phyloP scores from a whole-genome alignment of 352 stramenopile genomes.

The Globisporangium polare region DNA sequence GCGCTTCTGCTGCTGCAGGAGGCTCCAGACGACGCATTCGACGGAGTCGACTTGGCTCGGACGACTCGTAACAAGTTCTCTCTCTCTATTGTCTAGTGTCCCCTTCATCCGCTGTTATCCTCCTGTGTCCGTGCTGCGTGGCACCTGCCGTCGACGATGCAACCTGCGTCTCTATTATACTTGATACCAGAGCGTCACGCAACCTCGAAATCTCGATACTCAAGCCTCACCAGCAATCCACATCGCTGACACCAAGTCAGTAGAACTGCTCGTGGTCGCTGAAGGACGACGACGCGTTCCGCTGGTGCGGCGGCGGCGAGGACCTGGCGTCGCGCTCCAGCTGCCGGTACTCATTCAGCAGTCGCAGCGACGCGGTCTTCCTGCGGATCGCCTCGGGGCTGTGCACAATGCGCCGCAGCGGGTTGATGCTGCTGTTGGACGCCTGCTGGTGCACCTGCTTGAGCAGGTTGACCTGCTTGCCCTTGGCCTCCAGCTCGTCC shows the following conservation, averaged over 20 bases:
- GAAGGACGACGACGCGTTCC: slow-evolving; percentile 13
- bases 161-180: background rate
- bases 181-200: background rate
- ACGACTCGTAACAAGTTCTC: background rate
- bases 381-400: slow-evolving; percentile 52
- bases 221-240: background rate
- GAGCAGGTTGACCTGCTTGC: slow-evolving; percentile 63
- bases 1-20: slow-evolving; percentile 17
- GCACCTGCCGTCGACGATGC: background rate
- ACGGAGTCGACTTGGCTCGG: slow-evolving; percentile 14
- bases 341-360: slow-evolving; percentile 62
- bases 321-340: slow-evolving; percentile 42
- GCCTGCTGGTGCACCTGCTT: slow-evolving; percentile 61
- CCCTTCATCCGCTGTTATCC: background rate
- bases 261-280: slow-evolving; percentile 20
- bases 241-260: background rate
- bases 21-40: slow-evolving; percentile 20
- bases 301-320: slow-evolving; percentile 5
- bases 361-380: slow-evolving; percentile 61
- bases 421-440: slow-evolving; percentile 55
- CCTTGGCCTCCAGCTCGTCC: slow-evolving; percentile 61
- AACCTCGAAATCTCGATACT: background rate
- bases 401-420: slow-evolving; percentile 39
- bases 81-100: background rate
- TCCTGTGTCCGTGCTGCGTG: background rate